A percentile compares a stretch with the other conserved stretches of the same genome.
phyloP scores from a whole-genome alignment of 208 protist species.

The Trypanosomatidae sp. region DNA sequence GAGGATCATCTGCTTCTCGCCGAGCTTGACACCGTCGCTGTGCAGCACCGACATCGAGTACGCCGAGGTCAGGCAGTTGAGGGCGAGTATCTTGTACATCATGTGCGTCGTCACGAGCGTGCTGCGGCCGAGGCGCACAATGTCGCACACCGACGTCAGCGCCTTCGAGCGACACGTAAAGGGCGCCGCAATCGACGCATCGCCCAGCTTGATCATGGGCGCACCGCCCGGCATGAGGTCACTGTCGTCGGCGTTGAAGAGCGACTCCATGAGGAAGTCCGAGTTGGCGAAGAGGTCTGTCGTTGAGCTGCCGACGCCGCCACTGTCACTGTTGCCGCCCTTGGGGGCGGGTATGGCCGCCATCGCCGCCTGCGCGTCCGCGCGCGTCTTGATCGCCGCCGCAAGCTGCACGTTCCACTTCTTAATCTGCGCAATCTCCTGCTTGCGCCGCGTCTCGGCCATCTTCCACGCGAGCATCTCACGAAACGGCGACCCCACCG shows the following conservation, averaged over 20 bases:
- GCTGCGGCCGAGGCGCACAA: constrained; percentile 95
- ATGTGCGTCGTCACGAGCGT: constrained; percentile 97
- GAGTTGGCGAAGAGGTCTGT: constrained; percentile 10
- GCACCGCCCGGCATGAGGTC: constrained; percentile 39
- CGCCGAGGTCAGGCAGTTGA: constrained; percentile 96
- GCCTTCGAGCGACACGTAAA: constrained; percentile 89
- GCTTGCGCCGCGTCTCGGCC: constrained; percentile 66
- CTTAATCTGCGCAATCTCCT: constrained; percentile 65
- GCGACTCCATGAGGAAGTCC: constrained; percentile 82
- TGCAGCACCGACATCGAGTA: constrained; percentile 96
- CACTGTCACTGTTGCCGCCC: constrained; percentile 1
- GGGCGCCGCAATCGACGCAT: constrained; percentile 89
- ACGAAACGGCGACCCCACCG: constrained; percentile 50
- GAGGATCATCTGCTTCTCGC: constrained; percentile 96
- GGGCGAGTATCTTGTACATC: constrained; percentile 99
- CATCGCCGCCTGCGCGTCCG: constrained; percentile 29
- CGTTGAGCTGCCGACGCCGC: no score
- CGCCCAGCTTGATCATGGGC: constrained; percentile 88
- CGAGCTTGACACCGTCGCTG: constrained; percentile 94
- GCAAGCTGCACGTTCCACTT: constrained; percentile 73
- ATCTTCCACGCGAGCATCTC: constrained; percentile 67
- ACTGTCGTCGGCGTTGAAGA: constrained; percentile 78
- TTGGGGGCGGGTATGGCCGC: constrained; percentile 13
- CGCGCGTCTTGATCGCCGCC: constrained; percentile 32
- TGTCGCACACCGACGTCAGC: constrained; percentile 83